Evolutionary conservation across 2,329 filamentous ascomycete genomes (phyloP), one percentile per base, ranked within the genome.

Genomic region (Drechslerella dactyloides): DNA sequence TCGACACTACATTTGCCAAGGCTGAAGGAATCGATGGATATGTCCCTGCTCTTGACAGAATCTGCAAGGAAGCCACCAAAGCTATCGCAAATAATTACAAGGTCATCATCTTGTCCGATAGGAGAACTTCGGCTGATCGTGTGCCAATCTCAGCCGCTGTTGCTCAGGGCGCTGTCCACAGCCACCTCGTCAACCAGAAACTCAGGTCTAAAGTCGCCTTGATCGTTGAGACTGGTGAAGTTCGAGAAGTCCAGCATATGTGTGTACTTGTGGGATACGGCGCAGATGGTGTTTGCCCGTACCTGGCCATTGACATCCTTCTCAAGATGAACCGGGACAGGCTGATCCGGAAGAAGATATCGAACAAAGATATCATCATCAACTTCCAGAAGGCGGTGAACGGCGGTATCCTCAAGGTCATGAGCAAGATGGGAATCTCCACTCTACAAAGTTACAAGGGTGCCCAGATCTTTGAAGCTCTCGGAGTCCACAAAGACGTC

Each of bases 371-470:
- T 77, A 87, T 97, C 64, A 93, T 97, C 75, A 87, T 89, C 77
- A 97, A 97, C 83, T 97, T 97, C 85, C 96, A 96, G 82, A 90
- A 96, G 80, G 97, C 93, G 74, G 93, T 90, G 77, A 93, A 97
- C 76, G 93, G 93, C 78, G 93, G 93, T 82, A 96, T 97, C 74
- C 84, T 97, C 74, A 97, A 97, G 82, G 93, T 97, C 79, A 97
- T 97, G 93, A 94, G 90, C 80, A 97, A 97, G 84, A 97, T 97
- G 93, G 93, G 93, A 83, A 97, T 97, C 75, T 97, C 93, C 5
- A 97, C 93, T 33, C 84, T 97, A 51, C 91, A 93, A 78, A 93
- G 90, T 76, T 97, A 97, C 84, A 97, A 97, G 84, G 93, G 93
- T 78, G 93, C 93, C 63, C 93, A 97, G 82, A 97, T 97, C 75